A percentile compares a stretch with the other conserved stretches of the same genome.
phyloP scores from a whole-genome alignment of 1,284 basidiomycete genomes.

The Sporisorium scitamineum region DNA sequence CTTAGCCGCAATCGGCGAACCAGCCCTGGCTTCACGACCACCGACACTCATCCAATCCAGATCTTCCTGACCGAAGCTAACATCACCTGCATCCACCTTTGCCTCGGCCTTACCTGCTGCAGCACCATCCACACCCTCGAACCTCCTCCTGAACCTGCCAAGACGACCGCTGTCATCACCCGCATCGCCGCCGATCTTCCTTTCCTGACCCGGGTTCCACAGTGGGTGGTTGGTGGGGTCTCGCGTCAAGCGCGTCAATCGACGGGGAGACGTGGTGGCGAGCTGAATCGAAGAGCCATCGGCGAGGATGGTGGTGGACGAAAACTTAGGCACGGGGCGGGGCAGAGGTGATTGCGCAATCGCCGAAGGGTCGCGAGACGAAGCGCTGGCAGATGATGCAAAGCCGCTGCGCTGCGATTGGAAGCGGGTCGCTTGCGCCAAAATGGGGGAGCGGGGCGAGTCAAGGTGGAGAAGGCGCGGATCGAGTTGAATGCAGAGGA shows the following conservation, averaged over 20 bases:
- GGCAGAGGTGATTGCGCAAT: conserved; percentile 43
- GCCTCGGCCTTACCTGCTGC: conserved; percentile 15
- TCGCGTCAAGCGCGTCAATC: conserved; percentile 55
- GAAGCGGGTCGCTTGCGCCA: conserved; percentile 25
- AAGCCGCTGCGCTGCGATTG: conserved; percentile 32
- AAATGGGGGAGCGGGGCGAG: conserved; percentile 20
- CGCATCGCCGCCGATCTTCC: conserved; percentile 54
- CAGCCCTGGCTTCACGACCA: conserved; percentile 63
- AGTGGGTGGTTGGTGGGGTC: conserved; percentile 68
- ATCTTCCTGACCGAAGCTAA: conserved; percentile 63
- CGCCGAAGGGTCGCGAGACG: conserved; percentile 39
- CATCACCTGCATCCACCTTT: conserved; percentile 26
- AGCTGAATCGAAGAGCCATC: conserved; percentile 68
- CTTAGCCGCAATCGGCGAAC: conserved; percentile 52
- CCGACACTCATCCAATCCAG: conserved; percentile 68
- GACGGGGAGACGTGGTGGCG: conserved; percentile 64
- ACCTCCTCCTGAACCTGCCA: conserved; percentile 64
- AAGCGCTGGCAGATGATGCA: conserved; percentile 17
- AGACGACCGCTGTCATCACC: conserved; percentile 66
- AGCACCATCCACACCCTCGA: conserved; percentile 49
- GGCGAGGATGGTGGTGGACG: conserved; percentile 60
- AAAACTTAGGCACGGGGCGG: conserved; percentile 63
- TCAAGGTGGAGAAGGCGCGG: conserved; percentile 35
- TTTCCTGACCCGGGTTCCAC: conserved; percentile 63
- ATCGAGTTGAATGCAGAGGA: conserved; percentile 28